Conservation (phyloP, 2,329 filamentous ascomycete species). For the Pezicula neosporulosa region DNA sequence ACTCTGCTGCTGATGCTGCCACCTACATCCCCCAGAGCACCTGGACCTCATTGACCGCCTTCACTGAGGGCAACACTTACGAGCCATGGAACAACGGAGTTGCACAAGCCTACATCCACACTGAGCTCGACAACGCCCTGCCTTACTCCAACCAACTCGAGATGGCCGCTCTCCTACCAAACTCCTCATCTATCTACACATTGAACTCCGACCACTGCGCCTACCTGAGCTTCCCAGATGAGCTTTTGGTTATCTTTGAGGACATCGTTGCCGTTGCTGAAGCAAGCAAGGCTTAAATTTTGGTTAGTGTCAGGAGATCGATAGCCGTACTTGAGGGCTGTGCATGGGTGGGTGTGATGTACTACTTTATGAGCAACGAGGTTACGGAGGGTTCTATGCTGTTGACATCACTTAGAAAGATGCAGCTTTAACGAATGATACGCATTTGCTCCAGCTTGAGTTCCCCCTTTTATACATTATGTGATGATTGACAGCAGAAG, state of each 20-base stretch:
- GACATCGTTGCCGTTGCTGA: neutral
- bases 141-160: neutral
- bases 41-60: neutral
- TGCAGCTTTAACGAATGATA: too few species aligned
- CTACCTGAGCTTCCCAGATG: constrained; percentile 1
- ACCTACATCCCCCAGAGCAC: neutral
- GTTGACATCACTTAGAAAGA: too few species aligned
- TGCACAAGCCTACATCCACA: neutral
- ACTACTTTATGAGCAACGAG: too few species aligned
- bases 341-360: too few species aligned
- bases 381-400: too few species aligned
- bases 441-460: too few species aligned
- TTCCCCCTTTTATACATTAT: too few species aligned
- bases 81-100: neutral
- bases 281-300: neutral
- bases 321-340: too few species aligned
- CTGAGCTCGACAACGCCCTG: neutral
- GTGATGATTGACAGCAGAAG: too few species aligned
- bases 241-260: neutral
- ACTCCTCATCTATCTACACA: neutral
- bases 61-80: neutral
- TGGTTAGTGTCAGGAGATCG: too few species aligned
- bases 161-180: neutral
- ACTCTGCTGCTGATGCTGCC: neutral
- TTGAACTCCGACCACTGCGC: neutral